Percentiles rank a stretch among this genome's conserved stretches.
These are phyloP conservation scores for Coemansia reversa DNA, from an alignment of 192 early-diverging fungal species.

Conservation along the genomic window DNA sequence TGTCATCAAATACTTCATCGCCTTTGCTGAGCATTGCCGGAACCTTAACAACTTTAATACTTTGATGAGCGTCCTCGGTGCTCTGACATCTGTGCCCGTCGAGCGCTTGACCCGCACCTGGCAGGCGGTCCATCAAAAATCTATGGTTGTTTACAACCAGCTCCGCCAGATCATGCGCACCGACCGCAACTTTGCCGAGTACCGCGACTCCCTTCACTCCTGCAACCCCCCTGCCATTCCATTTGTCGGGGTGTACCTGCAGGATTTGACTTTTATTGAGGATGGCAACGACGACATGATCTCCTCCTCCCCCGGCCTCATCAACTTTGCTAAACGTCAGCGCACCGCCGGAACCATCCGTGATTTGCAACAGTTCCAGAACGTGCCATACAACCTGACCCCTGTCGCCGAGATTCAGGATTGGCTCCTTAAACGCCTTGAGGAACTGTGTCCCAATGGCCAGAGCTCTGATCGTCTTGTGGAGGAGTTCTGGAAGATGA, in stretches of 20 bases:
- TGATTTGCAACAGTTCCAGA: slow-evolving; percentile 88
- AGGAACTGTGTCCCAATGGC: slow-evolving; percentile 64
- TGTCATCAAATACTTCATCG: slow-evolving; percentile 82
- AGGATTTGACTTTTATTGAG: slow-evolving; percentile 89
- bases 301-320: slow-evolving; percentile 61
- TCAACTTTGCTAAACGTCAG: slow-evolving; percentile 89
- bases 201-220: slow-evolving; percentile 78
- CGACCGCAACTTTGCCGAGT: slow-evolving; percentile 77
- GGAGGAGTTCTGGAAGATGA: slow-evolving; percentile 74
- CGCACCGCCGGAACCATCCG: slow-evolving; percentile 86
- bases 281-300: slow-evolving; percentile 81
- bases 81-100: slow-evolving; percentile 84
- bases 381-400: slow-evolving; percentile 72
- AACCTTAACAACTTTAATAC: slow-evolving; percentile 93
- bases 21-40: slow-evolving; percentile 79
- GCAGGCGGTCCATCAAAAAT: slow-evolving; percentile 69
- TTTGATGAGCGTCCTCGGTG: slow-evolving; percentile 86
- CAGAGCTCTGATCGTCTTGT: slow-evolving; percentile 57
- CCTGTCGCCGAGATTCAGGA: slow-evolving; percentile 80
- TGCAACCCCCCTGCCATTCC: slow-evolving; percentile 80
- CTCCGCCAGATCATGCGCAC: slow-evolving; percentile 77
- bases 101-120: slow-evolving; percentile 89
- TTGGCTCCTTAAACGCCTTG: slow-evolving; percentile 70
- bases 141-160: slow-evolving; percentile 59
- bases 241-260: slow-evolving; percentile 82